Evolutionary conservation across 805 yeast genomes (phyloP).

Genomic region (Isabelozyma gotoi): DNA sequence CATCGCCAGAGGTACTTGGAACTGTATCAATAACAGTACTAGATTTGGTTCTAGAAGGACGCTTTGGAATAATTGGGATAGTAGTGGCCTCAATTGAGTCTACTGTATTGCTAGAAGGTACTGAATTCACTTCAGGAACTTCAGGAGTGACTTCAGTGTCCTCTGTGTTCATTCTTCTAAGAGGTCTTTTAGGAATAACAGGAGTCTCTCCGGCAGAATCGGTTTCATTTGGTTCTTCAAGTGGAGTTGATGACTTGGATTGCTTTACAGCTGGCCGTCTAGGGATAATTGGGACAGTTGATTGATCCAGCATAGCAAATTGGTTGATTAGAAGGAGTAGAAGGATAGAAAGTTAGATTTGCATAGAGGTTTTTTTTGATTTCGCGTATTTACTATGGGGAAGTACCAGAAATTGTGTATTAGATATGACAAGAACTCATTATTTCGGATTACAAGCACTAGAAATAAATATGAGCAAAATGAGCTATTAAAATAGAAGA

Average conservation of each 20-base stretch:
- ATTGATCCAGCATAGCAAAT: background rate
- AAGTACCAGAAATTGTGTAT: too few relatives aligned
- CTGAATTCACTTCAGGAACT: background rate
- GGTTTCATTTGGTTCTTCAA: constrained; percentile 4
- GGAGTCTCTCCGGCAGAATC: constrained; percentile 11
- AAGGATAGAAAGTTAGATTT: too few relatives aligned
- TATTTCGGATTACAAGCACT: too few relatives aligned
- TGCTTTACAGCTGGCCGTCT: constrained; percentile 24
- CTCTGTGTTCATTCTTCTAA: background rate
- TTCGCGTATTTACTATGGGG: too few relatives aligned
- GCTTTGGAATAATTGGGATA: constrained; percentile 6
- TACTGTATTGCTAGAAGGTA: too few relatives aligned
- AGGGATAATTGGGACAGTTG: constrained; percentile 23
- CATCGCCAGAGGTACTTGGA: background rate
- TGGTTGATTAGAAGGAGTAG: background rate
- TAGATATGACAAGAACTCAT: too few relatives aligned
- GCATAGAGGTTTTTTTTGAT: background rate
- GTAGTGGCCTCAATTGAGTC: background rate
- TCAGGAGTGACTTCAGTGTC: background rate
- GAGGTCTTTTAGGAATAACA: constrained; percentile 11
- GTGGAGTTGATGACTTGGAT: constrained; percentile 6
- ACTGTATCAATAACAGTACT: background rate
- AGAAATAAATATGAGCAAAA: too few relatives aligned
- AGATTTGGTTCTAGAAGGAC: constrained; percentile 2
- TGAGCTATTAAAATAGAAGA: too few relatives aligned